Evolutionary conservation across 75 land plant species (phyloP), one percentile per base, ranked within the genome.

Genomic region (Pinus taeda): DNA sequence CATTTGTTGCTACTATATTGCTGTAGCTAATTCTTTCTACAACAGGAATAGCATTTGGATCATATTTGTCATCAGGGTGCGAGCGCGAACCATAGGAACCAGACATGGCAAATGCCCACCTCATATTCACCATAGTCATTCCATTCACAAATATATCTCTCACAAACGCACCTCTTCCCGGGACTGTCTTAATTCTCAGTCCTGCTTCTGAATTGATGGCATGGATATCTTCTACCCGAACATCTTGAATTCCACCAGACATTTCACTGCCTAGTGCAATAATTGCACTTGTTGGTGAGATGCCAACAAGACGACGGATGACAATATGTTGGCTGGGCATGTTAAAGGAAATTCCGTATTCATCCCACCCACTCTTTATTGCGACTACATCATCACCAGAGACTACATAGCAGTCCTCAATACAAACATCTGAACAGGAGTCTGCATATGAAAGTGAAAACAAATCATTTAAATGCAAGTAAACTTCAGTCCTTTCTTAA

Each of bases 1-100:
- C 91, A 59, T 93, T 86, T 42, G 86, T 84, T 11, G 94, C 98
- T 36, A 82, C 84, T 53, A 91, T 74, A 74, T 95, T 85, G 65
- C 88, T 79, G 61, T 86, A 88, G 60, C 74, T 88, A 42, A 95
- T 90, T 9, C 81, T 75, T 30, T 83, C 69, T 18, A 95, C 79
- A 57, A 73, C 91, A 9, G 98, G 98, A 26, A 90, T 59, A 18
- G 96, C 98, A 9, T 81, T 77, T 11, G 90, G 89, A 67, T 95
- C 88, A 59, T 63, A 90, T 21, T 85, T 73, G 26, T 83, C 77
- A 60, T 95, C 74, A 22, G 39, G 13, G 21, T 67, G 49, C 4
- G 21, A 12, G 13, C 26, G 18, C 6, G 1, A 64, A 3, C 26
- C n/a, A 61, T 12, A 17, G 15, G 33, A 64, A 64, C 24, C 33